Conservation (phyloP, 345 rosid species). For the Pugionium dolabratum region DNA sequence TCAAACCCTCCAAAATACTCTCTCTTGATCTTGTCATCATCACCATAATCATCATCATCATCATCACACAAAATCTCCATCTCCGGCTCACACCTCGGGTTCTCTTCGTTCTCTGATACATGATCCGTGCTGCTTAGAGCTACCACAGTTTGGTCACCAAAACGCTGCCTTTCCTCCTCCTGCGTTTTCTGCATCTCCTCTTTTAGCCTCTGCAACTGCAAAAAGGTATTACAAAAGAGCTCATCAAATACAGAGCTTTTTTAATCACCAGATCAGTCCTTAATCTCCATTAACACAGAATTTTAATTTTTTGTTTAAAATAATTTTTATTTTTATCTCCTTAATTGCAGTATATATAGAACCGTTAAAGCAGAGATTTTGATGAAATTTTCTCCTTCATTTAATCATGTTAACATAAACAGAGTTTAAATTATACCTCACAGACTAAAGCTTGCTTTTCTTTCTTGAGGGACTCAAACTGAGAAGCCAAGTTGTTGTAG, state of each 20-base stretch:
- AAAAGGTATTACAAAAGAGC: not conserved
- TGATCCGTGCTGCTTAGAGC: constrained; percentile 36
- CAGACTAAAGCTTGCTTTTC: constrained; percentile 56
- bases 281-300: too few relatives aligned
- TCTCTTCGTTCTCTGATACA: not conserved
- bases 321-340: not conserved
- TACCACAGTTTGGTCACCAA: constrained; percentile 30
- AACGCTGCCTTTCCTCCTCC: constrained; percentile 29
- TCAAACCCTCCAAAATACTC: constrained; percentile 34
- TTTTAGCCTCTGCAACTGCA: constrained; percentile 60
- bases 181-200: constrained; percentile 38
- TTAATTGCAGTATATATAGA: too few relatives aligned
- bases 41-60: constrained; percentile 8
- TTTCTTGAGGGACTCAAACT: constrained; percentile 56
- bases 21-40: constrained; percentile 26
- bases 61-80: not conserved
- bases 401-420: not conserved
- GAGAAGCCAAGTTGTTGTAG: constrained; percentile 54
- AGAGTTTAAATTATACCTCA: constrained; percentile 48
- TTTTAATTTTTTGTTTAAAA: too few relatives aligned
- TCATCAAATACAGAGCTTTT: not conserved
- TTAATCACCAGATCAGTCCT: not conserved
- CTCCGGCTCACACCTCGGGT: constrained; percentile 36
- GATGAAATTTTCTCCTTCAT: too few relatives aligned
- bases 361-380: too few relatives aligned